Evolutionary conservation across 441 rosid genomes (phyloP).

Genomic region (Aleurites moluccanus): DNA sequence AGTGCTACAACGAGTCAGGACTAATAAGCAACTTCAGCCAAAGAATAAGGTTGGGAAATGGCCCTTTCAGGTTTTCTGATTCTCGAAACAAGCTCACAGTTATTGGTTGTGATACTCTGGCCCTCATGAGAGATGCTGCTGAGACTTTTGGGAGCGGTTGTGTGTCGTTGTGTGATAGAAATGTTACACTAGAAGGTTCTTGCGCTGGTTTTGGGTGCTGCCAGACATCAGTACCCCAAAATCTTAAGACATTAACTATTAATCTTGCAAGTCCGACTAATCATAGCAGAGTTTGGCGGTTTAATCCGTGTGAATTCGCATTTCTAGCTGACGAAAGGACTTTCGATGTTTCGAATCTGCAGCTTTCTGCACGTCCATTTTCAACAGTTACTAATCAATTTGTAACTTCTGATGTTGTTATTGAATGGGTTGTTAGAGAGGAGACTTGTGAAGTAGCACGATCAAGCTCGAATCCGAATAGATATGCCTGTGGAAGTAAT

Average conservation of each 20-base stretch:
- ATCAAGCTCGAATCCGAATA: neutral
- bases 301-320: constrained; percentile 28
- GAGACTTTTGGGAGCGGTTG: constrained; percentile 17
- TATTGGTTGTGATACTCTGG: constrained; percentile 27
- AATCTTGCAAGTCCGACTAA: neutral
- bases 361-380: neutral
- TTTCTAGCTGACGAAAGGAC: constrained; percentile 26
- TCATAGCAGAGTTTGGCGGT: neutral
- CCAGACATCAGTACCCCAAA: constrained; percentile 17
- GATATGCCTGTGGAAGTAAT: constrained; percentile 18
- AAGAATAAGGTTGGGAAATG: neutral
- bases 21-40: rapidly evolving
- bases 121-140: neutral
- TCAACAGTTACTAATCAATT: neutral
- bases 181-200: neutral
- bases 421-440: constrained; percentile 27
- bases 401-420: neutral
- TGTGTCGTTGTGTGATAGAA: constrained; percentile 9
- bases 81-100: constrained; percentile 21
- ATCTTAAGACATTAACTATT: neutral
- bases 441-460: constrained; percentile 9
- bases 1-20: constrained; percentile 6
- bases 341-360: constrained; percentile 4
- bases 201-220: constrained; percentile 33
- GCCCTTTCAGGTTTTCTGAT: constrained; percentile 20